These are phyloP conservation scores for Phascolomyces articulosus DNA, from an alignment of 371 early-diverging fungal species.

Conservation along the genomic window DNA sequence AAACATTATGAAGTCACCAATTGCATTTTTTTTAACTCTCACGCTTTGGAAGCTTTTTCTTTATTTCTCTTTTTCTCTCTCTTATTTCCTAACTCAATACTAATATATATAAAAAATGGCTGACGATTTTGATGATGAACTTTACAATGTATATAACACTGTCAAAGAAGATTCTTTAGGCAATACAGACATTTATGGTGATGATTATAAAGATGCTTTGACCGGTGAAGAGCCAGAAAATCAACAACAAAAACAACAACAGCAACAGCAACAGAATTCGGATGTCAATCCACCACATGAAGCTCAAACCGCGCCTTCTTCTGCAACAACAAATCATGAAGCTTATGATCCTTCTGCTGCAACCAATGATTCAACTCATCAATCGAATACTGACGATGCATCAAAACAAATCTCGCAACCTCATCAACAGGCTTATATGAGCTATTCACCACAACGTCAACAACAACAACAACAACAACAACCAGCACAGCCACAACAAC, in stretches of 20 bases:
- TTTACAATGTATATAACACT: slow-evolving; percentile 43
- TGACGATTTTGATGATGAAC: slow-evolving; percentile 45
- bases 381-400: not conserved
- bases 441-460: slow-evolving; percentile 9
- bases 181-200: slow-evolving; percentile 34
- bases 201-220: slow-evolving; percentile 28
- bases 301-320: not conserved
- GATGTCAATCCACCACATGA: no score
- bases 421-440: not conserved
- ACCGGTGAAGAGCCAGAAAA: slow-evolving; percentile 6
- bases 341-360: not conserved
- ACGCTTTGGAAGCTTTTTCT: no score
- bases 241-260: not conserved
- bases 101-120: slow-evolving; percentile 4
- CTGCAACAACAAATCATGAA: not conserved
- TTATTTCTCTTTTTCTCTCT: no score
- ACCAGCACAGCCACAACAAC: slow-evolving; percentile 13
- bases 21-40: no score
- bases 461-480: slow-evolving; percentile 4
- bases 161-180: slow-evolving; percentile 29
- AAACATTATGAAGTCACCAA: no score
- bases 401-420: not conserved
- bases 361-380: not conserved
- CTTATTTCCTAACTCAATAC: no score
- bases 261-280: slow-evolving; percentile 1